phyloP scores from a whole-genome alignment of 169 alveolate species.

The Plasmodium cynomolgi region DNA sequence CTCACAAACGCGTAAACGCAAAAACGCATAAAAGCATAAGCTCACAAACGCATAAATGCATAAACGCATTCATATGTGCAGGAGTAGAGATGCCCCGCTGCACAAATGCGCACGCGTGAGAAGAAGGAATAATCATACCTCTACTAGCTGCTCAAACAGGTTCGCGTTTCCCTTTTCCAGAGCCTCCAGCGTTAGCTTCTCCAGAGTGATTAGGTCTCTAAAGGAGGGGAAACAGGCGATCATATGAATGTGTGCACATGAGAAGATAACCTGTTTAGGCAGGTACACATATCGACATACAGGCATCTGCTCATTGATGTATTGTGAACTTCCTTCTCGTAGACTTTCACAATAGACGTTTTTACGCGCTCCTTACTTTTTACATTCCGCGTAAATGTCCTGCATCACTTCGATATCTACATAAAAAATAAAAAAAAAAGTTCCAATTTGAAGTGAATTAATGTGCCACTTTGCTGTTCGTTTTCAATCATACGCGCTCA shows the following conservation, averaged over 20 bases:
- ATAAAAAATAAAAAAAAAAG: neutral
- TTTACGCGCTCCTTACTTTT: constrained; percentile 43
- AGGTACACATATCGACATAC: neutral
- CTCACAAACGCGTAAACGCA: neutral
- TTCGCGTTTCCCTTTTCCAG: constrained; percentile 47
- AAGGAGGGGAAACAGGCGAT: neutral
- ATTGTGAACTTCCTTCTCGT: neutral
- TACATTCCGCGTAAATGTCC: constrained; percentile 65
- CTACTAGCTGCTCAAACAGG: constrained; percentile 53
- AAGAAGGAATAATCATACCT: constrained; percentile 12
- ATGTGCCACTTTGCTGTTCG: neutral
- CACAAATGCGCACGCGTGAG: neutral
- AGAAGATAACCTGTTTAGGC: neutral
- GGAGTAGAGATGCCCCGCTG: neutral
- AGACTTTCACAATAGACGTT: neutral
- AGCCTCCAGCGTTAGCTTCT: constrained; percentile 64
- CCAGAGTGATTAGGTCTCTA: constrained; percentile 44
- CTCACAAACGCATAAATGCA: neutral
- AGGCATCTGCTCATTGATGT: neutral
- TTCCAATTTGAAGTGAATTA: neutral
- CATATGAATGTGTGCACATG: neutral
- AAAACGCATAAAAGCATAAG: neutral
- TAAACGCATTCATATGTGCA: neutral
- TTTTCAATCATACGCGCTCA: neutral
- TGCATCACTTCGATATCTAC: constrained; percentile 72